Base-by-base conservation (phyloP, 2,329 filamentous ascomycete genomes). In the Apiospora arundinis region DNA sequence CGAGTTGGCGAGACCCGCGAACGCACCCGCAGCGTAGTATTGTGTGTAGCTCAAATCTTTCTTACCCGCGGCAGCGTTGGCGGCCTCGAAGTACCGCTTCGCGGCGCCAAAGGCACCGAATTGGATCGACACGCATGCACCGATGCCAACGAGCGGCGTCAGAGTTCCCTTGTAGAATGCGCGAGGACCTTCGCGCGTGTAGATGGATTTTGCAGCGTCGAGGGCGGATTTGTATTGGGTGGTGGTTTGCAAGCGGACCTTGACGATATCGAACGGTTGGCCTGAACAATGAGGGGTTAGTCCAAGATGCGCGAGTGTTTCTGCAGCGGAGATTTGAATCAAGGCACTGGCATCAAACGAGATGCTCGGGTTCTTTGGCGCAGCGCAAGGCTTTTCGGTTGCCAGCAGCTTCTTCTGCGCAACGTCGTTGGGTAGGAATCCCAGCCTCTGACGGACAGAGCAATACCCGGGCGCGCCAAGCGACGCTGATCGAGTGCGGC, bases 141-240 rank as follows among this genome's bases (percentile, higher is more conserved):
- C 96, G 80, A 99, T 98, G 76, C 96, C 96, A 71, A 99, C 90
- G 70, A 99, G 88, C 0, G 96, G 96, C 6, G 96, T 98, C 71
- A 99, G 87, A 0, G 96, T 98, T 78, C 96, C 96, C 84, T 99
- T 99, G 90, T 81, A 99, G 86, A 99, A 99, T 71, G 96, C 96
- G 16, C 93, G 84, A 2, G 95, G 88, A 1, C 96, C 96, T 82
- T 99, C 96, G 78, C 94, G 92, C 78, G 90, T 91, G 83, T 94
- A 94, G 84, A 99, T 98, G 74, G 92, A 90, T 69, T 88, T 88
- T 9, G 95, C 96, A 75, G 93, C 94, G 77, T 94, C 88, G 66
- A 97, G 83, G 69, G 96, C 96, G 75, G 90, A 92, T 69, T 89
- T 87, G 87, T 98, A 97, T 76, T 93, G 89, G 28, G 88, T 91